Conservation (phyloP, 257 asterid species). For the Nicotiana tomentosiformis region DNA sequence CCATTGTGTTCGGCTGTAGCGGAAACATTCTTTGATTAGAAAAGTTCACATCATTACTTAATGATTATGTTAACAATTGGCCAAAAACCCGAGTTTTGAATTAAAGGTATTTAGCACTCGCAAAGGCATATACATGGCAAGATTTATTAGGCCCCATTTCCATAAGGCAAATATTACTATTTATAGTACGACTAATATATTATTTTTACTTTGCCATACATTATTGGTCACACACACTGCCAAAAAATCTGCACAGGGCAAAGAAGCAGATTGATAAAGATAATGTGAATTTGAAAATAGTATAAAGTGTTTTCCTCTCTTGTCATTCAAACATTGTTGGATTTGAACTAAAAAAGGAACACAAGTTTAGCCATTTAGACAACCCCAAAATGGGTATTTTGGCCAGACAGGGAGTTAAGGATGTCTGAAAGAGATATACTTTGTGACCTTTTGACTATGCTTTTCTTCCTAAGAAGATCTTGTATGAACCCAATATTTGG, state of each 20-base stretch:
- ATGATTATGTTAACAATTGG: neutral
- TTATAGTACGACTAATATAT: neutral
- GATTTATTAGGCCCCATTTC: slow-evolving; percentile 6
- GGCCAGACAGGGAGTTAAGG: neutral
- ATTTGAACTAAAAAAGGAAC: neutral
- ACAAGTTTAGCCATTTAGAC: neutral
- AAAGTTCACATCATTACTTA: neutral
- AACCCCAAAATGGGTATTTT: neutral
- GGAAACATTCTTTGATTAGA: neutral
- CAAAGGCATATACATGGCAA: neutral
- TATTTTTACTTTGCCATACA: neutral
- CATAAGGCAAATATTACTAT: neutral
- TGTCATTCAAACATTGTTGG: slow-evolving; percentile 2
- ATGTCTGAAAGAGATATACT: slow-evolving; percentile 6
- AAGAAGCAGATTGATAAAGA: neutral
- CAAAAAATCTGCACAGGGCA: neutral
- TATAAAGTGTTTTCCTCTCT: neutral
- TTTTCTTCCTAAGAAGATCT: slow-evolving; percentile 10
- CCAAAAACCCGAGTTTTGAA: neutral
- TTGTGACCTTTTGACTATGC: slow-evolving; percentile 10
- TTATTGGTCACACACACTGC: slow-evolving; percentile 4
- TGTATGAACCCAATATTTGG: neutral
- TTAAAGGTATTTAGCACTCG: slow-evolving; percentile 3
- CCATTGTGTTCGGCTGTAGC: no score
- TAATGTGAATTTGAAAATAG: slow-evolving; percentile 4